phyloP scores from a whole-genome alignment of 495 filamentous ascomycete species.

The Penicillium robsamsonii region DNA sequence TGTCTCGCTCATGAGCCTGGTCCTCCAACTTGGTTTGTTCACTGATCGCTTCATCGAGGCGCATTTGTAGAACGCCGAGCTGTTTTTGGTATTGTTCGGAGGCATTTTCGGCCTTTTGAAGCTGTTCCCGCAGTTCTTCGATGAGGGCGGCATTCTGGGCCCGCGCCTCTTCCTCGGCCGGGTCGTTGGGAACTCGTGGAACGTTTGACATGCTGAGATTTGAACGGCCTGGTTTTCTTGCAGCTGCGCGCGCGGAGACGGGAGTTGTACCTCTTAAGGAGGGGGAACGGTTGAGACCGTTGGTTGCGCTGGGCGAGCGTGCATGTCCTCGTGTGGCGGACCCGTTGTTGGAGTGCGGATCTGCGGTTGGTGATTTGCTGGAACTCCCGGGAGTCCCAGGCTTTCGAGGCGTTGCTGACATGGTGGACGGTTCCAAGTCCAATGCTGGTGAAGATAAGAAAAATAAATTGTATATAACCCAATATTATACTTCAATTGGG shows the following conservation, averaged over 20 bases:
- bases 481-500: conserved; percentile 10
- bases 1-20: conserved; percentile 74
- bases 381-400: conserved; percentile 41
- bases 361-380: conserved; percentile 40
- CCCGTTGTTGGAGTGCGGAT: conserved; percentile 35
- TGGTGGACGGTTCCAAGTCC: conserved; percentile 30
- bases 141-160: conserved; percentile 75
- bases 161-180: conserved; percentile 59
- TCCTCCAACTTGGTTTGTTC: conserved; percentile 89
- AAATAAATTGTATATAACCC: conserved; percentile 15
- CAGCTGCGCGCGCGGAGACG: conserved; percentile 66
- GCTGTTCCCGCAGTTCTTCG: conserved; percentile 77
- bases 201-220: conserved; percentile 59
- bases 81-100: conserved; percentile 84
- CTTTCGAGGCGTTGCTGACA: conserved; percentile 48
- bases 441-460: conserved; percentile 17
- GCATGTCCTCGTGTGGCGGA: conserved; percentile 42
- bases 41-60: conserved; percentile 77
- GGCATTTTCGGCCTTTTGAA: conserved; percentile 74
- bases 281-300: conserved; percentile 42
- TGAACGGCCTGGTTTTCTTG: conserved; percentile 58
- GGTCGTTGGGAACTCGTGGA: conserved; percentile 54
- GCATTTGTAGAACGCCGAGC: conserved; percentile 76
- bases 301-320: conserved; percentile 43
- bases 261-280: conserved; percentile 52